These are phyloP conservation scores for Pythium apleroticum DNA, from an alignment of 352 stramenopile species.

Conservation along the genomic window DNA sequence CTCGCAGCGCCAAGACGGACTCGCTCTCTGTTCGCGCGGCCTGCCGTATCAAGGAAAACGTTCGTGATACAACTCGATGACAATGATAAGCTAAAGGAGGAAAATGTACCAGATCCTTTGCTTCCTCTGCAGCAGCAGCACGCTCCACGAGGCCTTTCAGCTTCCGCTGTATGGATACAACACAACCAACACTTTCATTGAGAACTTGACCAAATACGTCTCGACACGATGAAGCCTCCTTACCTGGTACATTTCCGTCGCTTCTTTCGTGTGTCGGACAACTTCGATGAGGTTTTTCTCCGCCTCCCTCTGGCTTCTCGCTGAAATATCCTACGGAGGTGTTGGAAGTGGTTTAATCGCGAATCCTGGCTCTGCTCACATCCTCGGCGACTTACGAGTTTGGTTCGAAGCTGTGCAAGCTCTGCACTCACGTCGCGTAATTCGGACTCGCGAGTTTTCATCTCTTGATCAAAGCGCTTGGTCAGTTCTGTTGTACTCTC, in stretches of 20 bases:
- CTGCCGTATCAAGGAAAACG: not conserved
- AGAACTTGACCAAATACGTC: no score
- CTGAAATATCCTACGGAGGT: slow-evolving; percentile 35
- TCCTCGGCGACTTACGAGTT: slow-evolving; percentile 32
- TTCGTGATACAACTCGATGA: not conserved
- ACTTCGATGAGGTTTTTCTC: slow-evolving; percentile 50
- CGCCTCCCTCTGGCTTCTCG: slow-evolving; percentile 49
- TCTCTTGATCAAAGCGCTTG: slow-evolving; percentile 41
- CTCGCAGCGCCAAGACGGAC: slow-evolving; percentile 40
- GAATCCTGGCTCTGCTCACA: not conserved
- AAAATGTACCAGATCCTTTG: slow-evolving; percentile 47
- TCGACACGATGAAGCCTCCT: not conserved
- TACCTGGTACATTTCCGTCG: slow-evolving; percentile 48
- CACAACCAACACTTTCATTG: no score
- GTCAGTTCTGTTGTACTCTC: slow-evolving; percentile 33
- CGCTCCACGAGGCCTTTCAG: slow-evolving; percentile 47
- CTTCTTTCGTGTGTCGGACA: slow-evolving; percentile 39
- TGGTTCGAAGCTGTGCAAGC: slow-evolving; percentile 49
- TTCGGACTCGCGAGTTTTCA: slow-evolving; percentile 54
- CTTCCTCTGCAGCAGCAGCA: slow-evolving; percentile 52
- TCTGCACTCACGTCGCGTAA: slow-evolving; percentile 45
- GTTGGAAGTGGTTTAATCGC: not conserved
- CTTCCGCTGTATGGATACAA: slow-evolving; percentile 38
- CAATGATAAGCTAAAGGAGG: not conserved
- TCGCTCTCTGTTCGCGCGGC: slow-evolving; percentile 37